phyloP scores from a whole-genome alignment of 768 basidiomycete genomes.

The Serendipita indica region DNA sequence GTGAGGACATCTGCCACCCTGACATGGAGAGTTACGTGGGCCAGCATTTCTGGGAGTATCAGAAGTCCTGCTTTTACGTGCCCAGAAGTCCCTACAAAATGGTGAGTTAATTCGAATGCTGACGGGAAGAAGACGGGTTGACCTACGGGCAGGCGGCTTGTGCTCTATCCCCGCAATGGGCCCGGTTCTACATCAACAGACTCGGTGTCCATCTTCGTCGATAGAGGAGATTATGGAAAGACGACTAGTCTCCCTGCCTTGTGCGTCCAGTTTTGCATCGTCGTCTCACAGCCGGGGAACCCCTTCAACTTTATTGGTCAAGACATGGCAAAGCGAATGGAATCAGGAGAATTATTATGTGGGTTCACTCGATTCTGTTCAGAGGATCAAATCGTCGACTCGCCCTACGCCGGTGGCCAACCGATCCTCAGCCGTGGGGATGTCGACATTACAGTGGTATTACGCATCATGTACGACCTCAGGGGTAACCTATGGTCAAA shows the following conservation, averaged over 20 bases:
- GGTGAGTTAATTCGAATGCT: not conserved
- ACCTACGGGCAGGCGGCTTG: not conserved
- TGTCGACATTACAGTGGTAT: not conserved
- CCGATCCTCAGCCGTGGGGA: not conserved
- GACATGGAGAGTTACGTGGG: not conserved
- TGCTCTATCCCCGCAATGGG: not conserved
- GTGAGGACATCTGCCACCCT: not conserved
- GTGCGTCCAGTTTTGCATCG: not conserved
- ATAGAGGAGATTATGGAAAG: not conserved
- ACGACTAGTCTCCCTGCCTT: not conserved
- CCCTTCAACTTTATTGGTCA: not conserved
- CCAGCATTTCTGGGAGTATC: not conserved
- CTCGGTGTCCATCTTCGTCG: not conserved
- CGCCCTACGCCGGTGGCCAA: not conserved
- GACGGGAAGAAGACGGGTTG: too few relatives aligned
- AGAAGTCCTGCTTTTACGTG: not conserved
- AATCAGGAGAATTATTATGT: not conserved
- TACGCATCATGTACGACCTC: not conserved
- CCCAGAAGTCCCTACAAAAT: not conserved
- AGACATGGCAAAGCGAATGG: not conserved
- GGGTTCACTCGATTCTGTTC: not conserved
- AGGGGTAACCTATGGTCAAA: not conserved
- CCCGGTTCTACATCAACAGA: not conserved
- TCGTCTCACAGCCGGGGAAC: not conserved
- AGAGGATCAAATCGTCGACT: not conserved